A percentile compares a stretch with the other conserved stretches of the same genome.
Evolutionary conservation across 2,329 filamentous ascomycete genomes (phyloP).

Genomic region (Plectosphaerella sp.): DNA sequence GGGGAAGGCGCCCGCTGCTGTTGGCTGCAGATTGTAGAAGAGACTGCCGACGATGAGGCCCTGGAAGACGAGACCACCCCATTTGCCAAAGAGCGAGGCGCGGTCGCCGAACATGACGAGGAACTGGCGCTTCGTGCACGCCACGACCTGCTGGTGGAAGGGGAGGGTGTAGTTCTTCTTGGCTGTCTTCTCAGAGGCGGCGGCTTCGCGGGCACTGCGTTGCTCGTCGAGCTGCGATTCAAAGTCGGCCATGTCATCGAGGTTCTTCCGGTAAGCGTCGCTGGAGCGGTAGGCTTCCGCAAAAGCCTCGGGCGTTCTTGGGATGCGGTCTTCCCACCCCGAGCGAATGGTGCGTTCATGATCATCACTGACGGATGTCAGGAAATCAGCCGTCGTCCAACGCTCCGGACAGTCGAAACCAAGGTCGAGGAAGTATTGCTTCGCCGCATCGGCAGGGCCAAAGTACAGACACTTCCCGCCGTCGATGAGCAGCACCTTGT

Average conservation of each 20-base stretch:
- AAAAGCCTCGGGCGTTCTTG: constrained; percentile 60
- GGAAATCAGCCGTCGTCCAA: constrained; percentile 70
- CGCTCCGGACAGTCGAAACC: constrained; percentile 69
- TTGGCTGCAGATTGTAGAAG: constrained; percentile 21
- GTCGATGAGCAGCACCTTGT: constrained; percentile 65
- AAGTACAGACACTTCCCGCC: constrained; percentile 70
- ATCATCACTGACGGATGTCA: constrained; percentile 67
- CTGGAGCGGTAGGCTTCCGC: constrained; percentile 46
- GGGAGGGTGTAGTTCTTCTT: constrained; percentile 49
- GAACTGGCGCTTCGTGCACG: constrained; percentile 33
- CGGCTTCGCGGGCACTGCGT: constrained; percentile 31
- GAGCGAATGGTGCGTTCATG: constrained; percentile 47
- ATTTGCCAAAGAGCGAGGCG: constrained; percentile 26
- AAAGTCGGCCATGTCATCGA: constrained; percentile 48
- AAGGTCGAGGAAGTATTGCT: constrained; percentile 64
- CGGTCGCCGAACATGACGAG: constrained; percentile 28
- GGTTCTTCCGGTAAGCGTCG: constrained; percentile 32
- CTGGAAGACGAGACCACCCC: constrained; percentile 26
- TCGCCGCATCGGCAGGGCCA: constrained; percentile 58
- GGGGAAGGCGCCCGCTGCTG: constrained; percentile 48
- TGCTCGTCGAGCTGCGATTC: constrained; percentile 45
- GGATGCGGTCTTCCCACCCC: constrained; percentile 39
- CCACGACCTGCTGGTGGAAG: constrained; percentile 43
- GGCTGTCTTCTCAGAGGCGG: constrained; percentile 27
- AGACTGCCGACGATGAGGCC: constrained; percentile 21